Evolutionary conservation across 1,284 basidiomycete genomes (phyloP).

Genomic region (Peniophora sp.): DNA sequence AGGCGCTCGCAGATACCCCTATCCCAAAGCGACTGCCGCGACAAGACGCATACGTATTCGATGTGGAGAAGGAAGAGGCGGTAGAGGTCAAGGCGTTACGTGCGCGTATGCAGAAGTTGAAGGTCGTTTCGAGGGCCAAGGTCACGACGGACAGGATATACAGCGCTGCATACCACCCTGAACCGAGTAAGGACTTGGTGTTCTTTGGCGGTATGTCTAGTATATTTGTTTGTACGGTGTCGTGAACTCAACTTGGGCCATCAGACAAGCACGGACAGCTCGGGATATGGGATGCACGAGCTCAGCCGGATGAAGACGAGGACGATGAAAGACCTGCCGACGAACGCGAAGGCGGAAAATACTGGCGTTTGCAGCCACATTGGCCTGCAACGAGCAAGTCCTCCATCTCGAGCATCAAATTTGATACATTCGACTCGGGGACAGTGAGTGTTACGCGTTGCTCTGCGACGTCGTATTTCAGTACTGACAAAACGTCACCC

Average conservation of each 20-base stretch:
- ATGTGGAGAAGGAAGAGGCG: conserved; percentile 31
- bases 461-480: background rate
- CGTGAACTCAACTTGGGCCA: conserved; percentile 1
- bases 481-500: conserved; percentile 1
- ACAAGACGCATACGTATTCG: conserved; percentile 43
- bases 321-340: conserved; percentile 29
- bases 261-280: conserved; percentile 72
- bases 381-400: conserved; percentile 76
- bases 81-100: conserved; percentile 43
- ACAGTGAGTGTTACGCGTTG: conserved; percentile 35
- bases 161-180: conserved; percentile 70
- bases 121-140: conserved; percentile 65
- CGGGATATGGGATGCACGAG: conserved; percentile 77
- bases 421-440: conserved; percentile 66
- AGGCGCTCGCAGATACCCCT: conserved; percentile 25
- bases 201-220: conserved; percentile 56
- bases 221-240: background rate
- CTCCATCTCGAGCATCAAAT: conserved; percentile 66
- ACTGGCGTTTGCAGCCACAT: conserved; percentile 72
- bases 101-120: conserved; percentile 44
- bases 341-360: conserved; percentile 55
- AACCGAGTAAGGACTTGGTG: conserved; percentile 69
- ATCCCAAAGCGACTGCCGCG: conserved; percentile 34
- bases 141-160: conserved; percentile 69
- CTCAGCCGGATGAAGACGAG: conserved; percentile 54